These are phyloP conservation scores for Globisporangium splendens DNA, from an alignment of 352 stramenopile species.

Conservation along the genomic window DNA sequence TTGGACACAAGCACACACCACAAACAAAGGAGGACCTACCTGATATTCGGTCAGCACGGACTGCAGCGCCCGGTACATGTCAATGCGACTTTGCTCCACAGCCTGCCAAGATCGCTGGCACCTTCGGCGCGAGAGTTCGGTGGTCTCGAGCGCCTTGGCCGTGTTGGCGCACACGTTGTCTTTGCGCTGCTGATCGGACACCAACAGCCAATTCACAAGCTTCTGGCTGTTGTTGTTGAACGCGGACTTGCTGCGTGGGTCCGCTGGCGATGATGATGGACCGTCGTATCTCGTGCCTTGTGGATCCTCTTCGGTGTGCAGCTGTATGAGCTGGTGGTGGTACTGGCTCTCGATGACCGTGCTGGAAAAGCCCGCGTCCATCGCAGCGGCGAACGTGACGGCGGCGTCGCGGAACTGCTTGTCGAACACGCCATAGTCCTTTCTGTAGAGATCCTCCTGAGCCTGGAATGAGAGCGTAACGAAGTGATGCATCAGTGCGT, in stretches of 20 bases:
- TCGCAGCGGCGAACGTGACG: constrained; percentile 53
- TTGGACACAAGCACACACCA: neutral
- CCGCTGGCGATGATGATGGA: neutral
- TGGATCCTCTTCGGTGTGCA: constrained; percentile 25
- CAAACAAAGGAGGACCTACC: constrained; percentile 19
- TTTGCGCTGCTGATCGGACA: constrained; percentile 66
- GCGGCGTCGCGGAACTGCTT: constrained; percentile 70
- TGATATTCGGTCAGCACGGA: constrained; percentile 78
- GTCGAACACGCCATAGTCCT: constrained; percentile 65
- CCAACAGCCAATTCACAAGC: constrained; percentile 74
- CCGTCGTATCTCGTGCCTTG: constrained; percentile 3
- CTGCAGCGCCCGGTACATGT: constrained; percentile 68
- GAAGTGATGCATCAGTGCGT: neutral
- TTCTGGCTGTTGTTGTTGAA: constrained; percentile 71
- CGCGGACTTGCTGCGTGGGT: constrained; percentile 13
- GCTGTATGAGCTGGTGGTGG: constrained; percentile 35
- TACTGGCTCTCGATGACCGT: constrained; percentile 71
- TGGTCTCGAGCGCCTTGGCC: constrained; percentile 53
- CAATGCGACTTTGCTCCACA: constrained; percentile 60
- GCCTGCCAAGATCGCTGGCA: constrained; percentile 58
- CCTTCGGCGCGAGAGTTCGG: constrained; percentile 57
- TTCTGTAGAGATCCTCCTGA: constrained; percentile 71
- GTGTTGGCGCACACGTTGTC: constrained; percentile 58
- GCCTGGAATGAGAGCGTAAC: constrained; percentile 13
- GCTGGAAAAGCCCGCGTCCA: constrained; percentile 74